Percentiles rank a stretch among this genome's conserved stretches.
Evolutionary conservation across 1,139 yeast species (phyloP).

Genomic region (Geotrichum bryndzae): DNA sequence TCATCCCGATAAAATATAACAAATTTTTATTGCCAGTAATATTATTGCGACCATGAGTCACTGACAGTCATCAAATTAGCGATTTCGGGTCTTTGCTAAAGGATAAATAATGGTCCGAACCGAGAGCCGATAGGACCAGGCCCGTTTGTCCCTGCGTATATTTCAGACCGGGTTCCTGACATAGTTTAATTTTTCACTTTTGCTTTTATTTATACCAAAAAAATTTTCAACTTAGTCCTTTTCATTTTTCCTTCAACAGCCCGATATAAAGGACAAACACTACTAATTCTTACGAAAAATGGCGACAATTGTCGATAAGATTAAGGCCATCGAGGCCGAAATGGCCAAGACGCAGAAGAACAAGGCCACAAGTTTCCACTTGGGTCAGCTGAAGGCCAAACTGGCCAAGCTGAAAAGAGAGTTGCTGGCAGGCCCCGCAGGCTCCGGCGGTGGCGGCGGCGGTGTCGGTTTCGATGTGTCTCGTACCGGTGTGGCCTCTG

Average conservation of each 20-base stretch:
- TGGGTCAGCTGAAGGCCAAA: constrained; percentile 95
- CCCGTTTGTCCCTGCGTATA: background rate
- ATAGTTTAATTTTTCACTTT: background rate
- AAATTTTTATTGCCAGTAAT: too few species aligned
- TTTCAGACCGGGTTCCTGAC: background rate
- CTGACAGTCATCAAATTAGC: too few species aligned
- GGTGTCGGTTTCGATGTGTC: constrained; percentile 94
- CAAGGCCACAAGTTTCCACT: constrained; percentile 91
- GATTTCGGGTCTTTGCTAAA: background rate
- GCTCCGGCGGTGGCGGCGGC: constrained; percentile 85
- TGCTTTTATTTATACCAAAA: background rate
- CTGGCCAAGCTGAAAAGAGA: constrained; percentile 92
- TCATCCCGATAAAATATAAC: background rate
- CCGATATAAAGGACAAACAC: background rate
- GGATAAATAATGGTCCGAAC: background rate
- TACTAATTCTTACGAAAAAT: background rate
- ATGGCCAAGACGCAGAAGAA: constrained; percentile 94
- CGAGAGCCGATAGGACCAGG: background rate
- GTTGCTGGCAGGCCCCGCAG: constrained; percentile 68
- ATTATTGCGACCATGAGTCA: too few species aligned
- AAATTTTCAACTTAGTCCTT: background rate
- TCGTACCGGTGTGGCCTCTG: constrained; percentile 93
- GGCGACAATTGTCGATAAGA: constrained; percentile 17
- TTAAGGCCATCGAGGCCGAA: constrained; percentile 81
- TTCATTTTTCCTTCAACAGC: background rate